Evolutionary conservation across 2,329 filamentous ascomycete species (phyloP).

Genomic region (Cordyceps javanica): DNA sequence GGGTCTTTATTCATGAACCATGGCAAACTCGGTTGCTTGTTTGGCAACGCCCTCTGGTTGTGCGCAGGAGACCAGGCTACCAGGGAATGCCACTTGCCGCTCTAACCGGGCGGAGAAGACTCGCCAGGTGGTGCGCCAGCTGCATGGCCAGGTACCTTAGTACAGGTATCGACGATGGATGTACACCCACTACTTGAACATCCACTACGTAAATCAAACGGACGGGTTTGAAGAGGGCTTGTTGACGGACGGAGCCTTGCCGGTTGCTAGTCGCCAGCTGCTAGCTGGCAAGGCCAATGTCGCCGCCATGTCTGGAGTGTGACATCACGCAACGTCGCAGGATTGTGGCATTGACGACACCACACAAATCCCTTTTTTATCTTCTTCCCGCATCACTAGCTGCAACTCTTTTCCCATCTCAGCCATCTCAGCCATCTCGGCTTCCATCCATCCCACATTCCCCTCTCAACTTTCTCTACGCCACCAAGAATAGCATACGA

Average conservation of each 20-base stretch:
- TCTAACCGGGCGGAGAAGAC: slow-evolving; percentile 5
- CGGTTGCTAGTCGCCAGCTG: background rate
- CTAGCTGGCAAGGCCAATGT: slow-evolving; percentile 4
- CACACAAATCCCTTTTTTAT: background rate
- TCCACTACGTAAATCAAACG: background rate
- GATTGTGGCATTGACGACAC: background rate
- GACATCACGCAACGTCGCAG: background rate
- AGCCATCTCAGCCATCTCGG: background rate
- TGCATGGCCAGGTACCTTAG: background rate
- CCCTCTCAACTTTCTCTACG: background rate
- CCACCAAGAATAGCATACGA: slow-evolving; percentile 1
- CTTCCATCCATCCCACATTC: background rate
- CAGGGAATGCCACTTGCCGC: background rate
- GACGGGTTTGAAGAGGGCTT: background rate
- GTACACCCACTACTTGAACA: background rate
- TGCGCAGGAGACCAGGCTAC: background rate
- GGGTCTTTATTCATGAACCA: slow-evolving; percentile 2
- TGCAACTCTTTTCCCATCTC: slow-evolving; percentile 2
- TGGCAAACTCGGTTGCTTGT: background rate
- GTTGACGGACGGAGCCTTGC: background rate
- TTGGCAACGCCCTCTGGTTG: background rate
- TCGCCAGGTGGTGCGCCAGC: background rate
- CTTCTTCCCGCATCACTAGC: background rate
- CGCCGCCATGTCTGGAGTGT: background rate
- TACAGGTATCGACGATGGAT: background rate